Evolutionary conservation across 73 alveolate species (phyloP).

Genomic region (Paramecium tetraurelia): DNA sequence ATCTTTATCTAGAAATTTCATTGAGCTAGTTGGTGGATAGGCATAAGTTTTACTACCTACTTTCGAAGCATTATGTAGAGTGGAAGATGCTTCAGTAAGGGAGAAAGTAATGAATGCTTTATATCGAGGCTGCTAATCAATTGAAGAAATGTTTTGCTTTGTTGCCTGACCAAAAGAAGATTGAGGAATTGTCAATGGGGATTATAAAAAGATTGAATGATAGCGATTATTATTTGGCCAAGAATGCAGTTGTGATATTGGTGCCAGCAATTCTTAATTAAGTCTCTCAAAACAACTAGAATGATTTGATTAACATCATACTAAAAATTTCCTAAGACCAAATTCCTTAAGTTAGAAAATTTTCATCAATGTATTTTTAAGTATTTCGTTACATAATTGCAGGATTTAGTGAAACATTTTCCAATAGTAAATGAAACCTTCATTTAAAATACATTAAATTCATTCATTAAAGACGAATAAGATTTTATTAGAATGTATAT

Average conservation of each 20-base stretch:
- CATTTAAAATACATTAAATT: neutral
- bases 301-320: constrained; percentile 44
- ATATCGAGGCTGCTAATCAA: constrained; percentile 61
- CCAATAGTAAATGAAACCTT: constrained; percentile 29
- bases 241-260: constrained; percentile 69
- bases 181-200: constrained; percentile 66
- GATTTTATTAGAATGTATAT: constrained; percentile 49
- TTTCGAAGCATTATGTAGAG: constrained; percentile 76
- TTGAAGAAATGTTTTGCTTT: constrained; percentile 60
- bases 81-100: constrained; percentile 82
- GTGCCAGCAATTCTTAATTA: constrained; percentile 70
- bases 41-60: constrained; percentile 69
- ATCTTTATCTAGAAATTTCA: constrained; percentile 74
- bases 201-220: constrained; percentile 68
- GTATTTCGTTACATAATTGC: neutral
- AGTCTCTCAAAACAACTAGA: constrained; percentile 65
- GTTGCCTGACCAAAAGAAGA: constrained; percentile 61
- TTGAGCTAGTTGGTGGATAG: constrained; percentile 91
- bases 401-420: constrained; percentile 46
- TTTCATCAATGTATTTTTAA: constrained; percentile 19
- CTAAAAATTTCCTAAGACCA: constrained; percentile 17
- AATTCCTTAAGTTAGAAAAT: constrained; percentile 45
- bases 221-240: constrained; percentile 75
- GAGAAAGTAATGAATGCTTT: constrained; percentile 62
- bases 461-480: constrained; percentile 44